phyloP scores from a whole-genome alignment of 345 rosid genomes.

The Hirschfeldia incana region DNA sequence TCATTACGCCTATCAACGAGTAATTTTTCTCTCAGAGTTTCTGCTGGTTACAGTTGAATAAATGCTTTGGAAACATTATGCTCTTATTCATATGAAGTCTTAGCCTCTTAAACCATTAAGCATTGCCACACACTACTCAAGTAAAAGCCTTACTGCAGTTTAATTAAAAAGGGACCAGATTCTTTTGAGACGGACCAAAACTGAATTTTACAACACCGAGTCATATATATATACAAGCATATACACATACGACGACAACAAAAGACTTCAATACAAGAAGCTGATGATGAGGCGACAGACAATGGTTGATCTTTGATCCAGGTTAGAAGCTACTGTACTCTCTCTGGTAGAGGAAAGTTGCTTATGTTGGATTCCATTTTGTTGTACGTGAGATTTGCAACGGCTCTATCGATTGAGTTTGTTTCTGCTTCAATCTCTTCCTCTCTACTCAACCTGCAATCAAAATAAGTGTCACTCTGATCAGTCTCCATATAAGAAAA shows the following conservation, averaged over 20 bases:
- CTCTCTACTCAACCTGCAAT: constrained; percentile 48
- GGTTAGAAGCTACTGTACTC: constrained; percentile 30
- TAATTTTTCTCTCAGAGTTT: too few species aligned
- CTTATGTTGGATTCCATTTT: constrained; percentile 53
- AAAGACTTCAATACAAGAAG: background rate
- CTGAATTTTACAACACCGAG: constrained; percentile 33
- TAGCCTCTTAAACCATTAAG: constrained; percentile 2
- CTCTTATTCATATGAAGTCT: constrained; percentile 26
- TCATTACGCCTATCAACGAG: too few species aligned
- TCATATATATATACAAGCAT: constrained; percentile 16
- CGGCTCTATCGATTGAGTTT: constrained; percentile 70
- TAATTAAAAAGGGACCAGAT: constrained; percentile 21
- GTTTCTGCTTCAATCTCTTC: constrained; percentile 60
- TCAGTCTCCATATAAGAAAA: background rate
- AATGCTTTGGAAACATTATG: constrained; percentile 1
- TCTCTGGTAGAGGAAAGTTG: constrained; percentile 38
- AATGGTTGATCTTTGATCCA: constrained; percentile 19
- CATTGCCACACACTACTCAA: constrained; percentile 3
- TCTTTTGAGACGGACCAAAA: constrained; percentile 38
- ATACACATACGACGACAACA: constrained; percentile 14
- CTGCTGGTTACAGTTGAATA: background rate
- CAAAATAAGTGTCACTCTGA: background rate
- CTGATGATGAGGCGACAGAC: background rate
- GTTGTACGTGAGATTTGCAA: constrained; percentile 73
- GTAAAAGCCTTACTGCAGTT: constrained; percentile 4